phyloP scores from a whole-genome alignment of 1,284 basidiomycete genomes.

The Pseudozyma flocculosa region DNA sequence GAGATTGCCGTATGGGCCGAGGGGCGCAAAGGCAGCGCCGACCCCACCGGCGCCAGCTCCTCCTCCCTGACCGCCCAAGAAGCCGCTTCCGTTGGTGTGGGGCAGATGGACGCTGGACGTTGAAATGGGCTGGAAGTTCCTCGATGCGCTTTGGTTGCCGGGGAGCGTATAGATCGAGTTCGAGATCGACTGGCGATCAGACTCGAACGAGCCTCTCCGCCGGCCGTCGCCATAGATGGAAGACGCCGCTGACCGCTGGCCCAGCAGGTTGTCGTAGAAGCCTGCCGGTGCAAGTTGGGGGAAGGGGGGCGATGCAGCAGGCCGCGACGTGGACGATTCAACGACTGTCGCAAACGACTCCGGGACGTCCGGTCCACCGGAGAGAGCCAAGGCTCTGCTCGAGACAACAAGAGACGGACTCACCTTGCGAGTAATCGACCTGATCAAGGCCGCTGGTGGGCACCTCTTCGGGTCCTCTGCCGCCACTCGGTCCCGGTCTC shows the following conservation, averaged over 20 bases:
- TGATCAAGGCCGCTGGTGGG: no score
- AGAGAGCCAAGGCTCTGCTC: no score
- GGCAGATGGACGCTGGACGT: slow-evolving; percentile 22
- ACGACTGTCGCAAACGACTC: no score
- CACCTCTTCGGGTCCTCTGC: no score
- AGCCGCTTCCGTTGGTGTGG: slow-evolving; percentile 17
- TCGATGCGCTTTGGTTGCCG: slow-evolving; percentile 22
- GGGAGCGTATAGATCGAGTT: slow-evolving; percentile 43
- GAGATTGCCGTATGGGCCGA: slow-evolving; percentile 19
- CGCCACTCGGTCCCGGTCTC: no score
- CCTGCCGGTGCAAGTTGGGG: no score
- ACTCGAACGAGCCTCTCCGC: slow-evolving; percentile 41
- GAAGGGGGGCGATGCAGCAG: no score
- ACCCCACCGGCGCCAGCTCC: no score
- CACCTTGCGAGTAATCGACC: no score
- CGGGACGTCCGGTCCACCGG: no score
- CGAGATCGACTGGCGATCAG: slow-evolving; percentile 42
- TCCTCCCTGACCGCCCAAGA: slow-evolving; percentile 4
- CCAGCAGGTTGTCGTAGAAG: slow-evolving; percentile 29
- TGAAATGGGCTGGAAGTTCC: slow-evolving; percentile 21
- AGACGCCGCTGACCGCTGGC: slow-evolving; percentile 34
- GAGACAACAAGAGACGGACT: no score
- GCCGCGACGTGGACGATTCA: no score
- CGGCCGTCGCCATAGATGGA: slow-evolving; percentile 41
- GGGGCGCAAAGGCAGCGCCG: slow-evolving; percentile 12